Conservation (phyloP, 2,329 filamentous ascomycete genomes). For the Setomelanomma holmii region DNA sequence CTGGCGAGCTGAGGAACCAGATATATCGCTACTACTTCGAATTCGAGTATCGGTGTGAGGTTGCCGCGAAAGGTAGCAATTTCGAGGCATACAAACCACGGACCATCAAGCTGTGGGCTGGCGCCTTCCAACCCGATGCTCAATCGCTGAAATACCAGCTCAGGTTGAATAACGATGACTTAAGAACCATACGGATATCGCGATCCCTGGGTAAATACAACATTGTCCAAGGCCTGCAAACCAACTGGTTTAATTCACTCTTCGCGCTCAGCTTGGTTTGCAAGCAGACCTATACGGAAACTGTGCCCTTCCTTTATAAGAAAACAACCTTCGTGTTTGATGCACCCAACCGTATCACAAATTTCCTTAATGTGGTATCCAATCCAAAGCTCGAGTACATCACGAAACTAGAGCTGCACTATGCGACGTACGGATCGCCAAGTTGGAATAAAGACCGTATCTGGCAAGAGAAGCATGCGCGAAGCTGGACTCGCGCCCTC, state of each 20-base stretch:
- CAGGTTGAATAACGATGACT: neutral
- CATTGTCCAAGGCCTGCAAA: constrained; percentile 24
- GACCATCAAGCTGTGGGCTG: constrained; percentile 22
- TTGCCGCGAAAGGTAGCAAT: constrained; percentile 21
- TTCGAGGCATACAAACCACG: constrained; percentile 10
- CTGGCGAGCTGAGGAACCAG: constrained; percentile 58
- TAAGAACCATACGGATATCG: constrained; percentile 22
- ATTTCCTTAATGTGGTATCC: constrained; percentile 34
- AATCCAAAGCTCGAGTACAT: constrained; percentile 24
- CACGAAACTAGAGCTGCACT: constrained; percentile 39
- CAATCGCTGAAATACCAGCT: neutral
- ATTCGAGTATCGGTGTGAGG: constrained; percentile 34
- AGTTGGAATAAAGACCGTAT: constrained; percentile 4
- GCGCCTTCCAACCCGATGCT: neutral
- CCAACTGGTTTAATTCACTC: constrained; percentile 38
- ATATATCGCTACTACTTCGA: constrained; percentile 54
- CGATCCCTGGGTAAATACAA: constrained; percentile 26
- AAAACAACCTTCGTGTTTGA: constrained; percentile 40
- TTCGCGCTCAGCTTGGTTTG: constrained; percentile 37
- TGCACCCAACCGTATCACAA: constrained; percentile 29
- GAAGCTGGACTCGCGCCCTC: constrained; percentile 32
- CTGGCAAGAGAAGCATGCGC: constrained; percentile 36
- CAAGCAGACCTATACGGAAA: constrained; percentile 38
- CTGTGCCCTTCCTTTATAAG: constrained; percentile 35
- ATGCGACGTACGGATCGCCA: constrained; percentile 37